These are phyloP conservation scores for Metrosideros polymorpha DNA, from an alignment of 441 rosid genomes.

Conservation along the genomic window DNA sequence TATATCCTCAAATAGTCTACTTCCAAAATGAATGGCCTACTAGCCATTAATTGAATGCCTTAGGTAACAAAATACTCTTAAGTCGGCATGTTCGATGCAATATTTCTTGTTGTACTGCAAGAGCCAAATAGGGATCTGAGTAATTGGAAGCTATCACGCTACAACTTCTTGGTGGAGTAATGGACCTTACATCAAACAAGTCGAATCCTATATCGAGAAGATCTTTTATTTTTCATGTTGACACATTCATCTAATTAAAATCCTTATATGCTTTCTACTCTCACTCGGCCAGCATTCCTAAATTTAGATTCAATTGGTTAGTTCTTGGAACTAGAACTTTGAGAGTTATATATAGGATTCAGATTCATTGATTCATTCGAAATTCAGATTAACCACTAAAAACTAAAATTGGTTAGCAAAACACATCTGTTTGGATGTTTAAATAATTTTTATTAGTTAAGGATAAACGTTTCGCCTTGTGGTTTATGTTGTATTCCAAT, in stretches of 20 bases:
- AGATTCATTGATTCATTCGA: not conserved
- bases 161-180: not conserved
- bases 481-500: not conserved
- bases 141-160: not conserved
- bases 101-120: not conserved
- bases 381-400: not conserved
- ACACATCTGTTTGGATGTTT: not conserved
- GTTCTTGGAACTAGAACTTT: not conserved
- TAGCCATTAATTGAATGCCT: not conserved
- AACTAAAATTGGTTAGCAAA: not conserved
- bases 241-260: not conserved
- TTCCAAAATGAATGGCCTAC: not conserved
- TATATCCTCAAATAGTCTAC: not conserved
- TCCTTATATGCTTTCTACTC: not conserved
- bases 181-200: not conserved
- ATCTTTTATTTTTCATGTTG: not conserved
- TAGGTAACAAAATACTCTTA: not conserved
- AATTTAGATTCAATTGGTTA: not conserved
- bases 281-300: not conserved
- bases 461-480: not conserved
- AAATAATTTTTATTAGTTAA: not conserved
- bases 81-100: not conserved
- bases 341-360: not conserved
- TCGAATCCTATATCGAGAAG: not conserved
- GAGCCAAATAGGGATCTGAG: not conserved